Percentiles rank a stretch among this genome's conserved stretches.
These are phyloP conservation scores for Aspergillus tubingensis DNA, from an alignment of 2,329 filamentous ascomycete genomes.

Conservation along the genomic window DNA sequence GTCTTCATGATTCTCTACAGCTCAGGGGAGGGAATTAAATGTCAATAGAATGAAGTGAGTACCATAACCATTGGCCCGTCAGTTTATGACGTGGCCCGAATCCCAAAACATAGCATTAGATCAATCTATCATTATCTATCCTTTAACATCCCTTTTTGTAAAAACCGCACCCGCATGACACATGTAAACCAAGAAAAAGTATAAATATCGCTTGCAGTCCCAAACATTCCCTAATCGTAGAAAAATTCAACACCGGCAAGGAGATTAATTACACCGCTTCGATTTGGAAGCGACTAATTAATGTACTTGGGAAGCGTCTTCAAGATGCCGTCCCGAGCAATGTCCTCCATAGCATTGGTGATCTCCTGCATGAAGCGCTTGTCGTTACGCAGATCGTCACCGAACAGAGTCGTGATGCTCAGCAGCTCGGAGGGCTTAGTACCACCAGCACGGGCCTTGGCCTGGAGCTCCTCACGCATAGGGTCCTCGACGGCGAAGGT, in stretches of 20 bases:
- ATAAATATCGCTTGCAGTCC: background rate
- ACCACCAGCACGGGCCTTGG: constrained; percentile 49
- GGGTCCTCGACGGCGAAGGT: constrained; percentile 49
- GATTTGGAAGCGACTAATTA: constrained; percentile 23
- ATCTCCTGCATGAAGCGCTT: constrained; percentile 52
- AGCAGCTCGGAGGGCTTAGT: constrained; percentile 48
- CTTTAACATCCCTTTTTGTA: background rate
- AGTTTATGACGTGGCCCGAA: too few species aligned
- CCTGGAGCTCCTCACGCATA: constrained; percentile 52
- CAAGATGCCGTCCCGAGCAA: constrained; percentile 51
- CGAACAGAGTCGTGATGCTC: constrained; percentile 52
- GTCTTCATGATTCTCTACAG: too few species aligned
- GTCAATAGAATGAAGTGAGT: too few species aligned
- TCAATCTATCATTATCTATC: constrained; percentile 4
- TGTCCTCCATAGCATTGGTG: constrained; percentile 50
- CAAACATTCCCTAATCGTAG: background rate
- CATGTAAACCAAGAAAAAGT: background rate
- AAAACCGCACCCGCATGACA: constrained; percentile 1
- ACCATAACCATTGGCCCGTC: too few species aligned
- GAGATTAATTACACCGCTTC: background rate
- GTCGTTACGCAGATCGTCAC: constrained; percentile 54
- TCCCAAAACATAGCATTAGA: too few species aligned
- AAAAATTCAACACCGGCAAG: background rate
- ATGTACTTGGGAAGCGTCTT: constrained; percentile 55
- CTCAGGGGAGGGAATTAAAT: too few species aligned